Evolutionary conservation across 2,329 filamentous ascomycete species (phyloP), one percentile per base, ranked within the genome.

Genomic region (Laburnicola sp.): DNA sequence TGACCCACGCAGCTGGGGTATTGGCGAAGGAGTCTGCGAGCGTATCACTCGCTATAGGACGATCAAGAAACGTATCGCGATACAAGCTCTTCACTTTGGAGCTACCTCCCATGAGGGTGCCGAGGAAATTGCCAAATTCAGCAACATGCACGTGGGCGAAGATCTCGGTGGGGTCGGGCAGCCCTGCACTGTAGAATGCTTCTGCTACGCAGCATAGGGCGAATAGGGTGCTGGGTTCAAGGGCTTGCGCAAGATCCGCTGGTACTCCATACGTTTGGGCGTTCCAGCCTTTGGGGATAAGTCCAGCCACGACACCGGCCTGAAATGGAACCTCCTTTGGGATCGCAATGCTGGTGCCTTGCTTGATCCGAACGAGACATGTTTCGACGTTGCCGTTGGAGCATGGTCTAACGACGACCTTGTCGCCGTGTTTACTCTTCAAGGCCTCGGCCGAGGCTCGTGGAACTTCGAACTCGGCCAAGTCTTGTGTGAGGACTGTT

Each of bases 1-100:
- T 76, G n/a, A 72, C 51, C 74, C 74, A 76, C 1, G 74, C 73
- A 1, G 55, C 61, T 0, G 58, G 56, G 0, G 74, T 69, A 54
- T 74, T 75, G 32, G 69, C 38, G 50, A 71, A 75, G 0, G 71
- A 64, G 22, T 76, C 74, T 3, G 60, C 57, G 0, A 76, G 50
- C 10, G 71, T 62, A 39, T 76, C 72, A 42, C 56, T 70, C 44
- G 71, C 66, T 0, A 73, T 63, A 0, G 56, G 49, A 2, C 56
- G 51, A 21, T 73, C 72, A 1, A 73, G 52, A 48, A 56, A 73
- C 7, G 63, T 47, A 8, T 69, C 57, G 5, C 57, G 57, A 51
- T 65, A 71, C 50, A 76, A 64, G n/a, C 63, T 52, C 21, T 59
- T 56, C 7, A 68, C 28, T 1, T 62, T 62, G 11, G 48, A 37